These are phyloP conservation scores for Trichoderma sp. DNA, from an alignment of 2,329 filamentous ascomycete species.

Conservation along the genomic window DNA sequence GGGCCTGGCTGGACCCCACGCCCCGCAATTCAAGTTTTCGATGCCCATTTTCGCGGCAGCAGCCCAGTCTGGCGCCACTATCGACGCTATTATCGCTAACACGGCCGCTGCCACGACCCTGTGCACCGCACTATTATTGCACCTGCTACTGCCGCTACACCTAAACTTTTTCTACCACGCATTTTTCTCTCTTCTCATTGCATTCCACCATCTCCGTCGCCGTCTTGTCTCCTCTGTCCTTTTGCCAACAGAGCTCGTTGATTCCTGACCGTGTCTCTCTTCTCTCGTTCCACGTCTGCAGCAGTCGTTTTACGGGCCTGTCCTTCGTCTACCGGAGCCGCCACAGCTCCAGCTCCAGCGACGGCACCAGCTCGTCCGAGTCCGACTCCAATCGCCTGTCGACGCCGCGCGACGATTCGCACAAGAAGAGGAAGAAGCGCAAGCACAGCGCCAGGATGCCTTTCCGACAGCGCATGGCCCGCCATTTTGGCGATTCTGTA, in stretches of 20 bases:
- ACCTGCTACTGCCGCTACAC: neutral
- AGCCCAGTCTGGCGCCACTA: conserved; percentile 2
- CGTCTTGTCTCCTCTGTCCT: neutral
- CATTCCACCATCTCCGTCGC: neutral
- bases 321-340: conserved; percentile 19
- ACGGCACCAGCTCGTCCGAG: conserved; percentile 20
- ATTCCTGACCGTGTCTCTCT: neutral
- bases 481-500: conserved; percentile 52
- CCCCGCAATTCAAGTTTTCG: conserved; percentile 22
- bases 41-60: neutral
- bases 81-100: neutral
- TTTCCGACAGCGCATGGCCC: conserved; percentile 47
- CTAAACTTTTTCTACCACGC: neutral
- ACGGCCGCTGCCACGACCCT: neutral
- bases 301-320: conserved; percentile 21
- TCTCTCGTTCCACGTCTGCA: neutral
- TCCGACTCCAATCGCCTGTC: neutral
- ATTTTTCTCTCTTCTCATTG: conserved; percentile 13
- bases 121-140: neutral
- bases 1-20: conserved; percentile 9
- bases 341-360: conserved; percentile 7
- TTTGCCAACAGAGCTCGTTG: neutral
- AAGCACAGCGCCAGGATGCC: conserved; percentile 37
- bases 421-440: conserved; percentile 27
- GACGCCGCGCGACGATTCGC: conserved; percentile 19